Conservation (phyloP, 2,329 filamentous ascomycete genomes). For the Dendryphion nanum region DNA sequence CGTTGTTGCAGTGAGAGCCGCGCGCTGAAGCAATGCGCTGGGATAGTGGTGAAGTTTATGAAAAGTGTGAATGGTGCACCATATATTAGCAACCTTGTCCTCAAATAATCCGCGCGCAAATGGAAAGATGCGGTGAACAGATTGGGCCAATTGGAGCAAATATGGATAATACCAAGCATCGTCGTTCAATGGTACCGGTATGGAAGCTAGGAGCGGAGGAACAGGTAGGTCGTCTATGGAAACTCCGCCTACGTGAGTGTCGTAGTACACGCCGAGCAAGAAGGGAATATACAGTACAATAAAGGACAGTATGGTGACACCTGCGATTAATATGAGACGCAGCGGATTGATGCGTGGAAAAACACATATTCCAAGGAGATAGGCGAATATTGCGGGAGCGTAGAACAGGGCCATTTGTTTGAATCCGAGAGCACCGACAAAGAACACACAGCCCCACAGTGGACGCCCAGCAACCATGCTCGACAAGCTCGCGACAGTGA, state of each 20-base stretch:
- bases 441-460: slow-evolving; percentile 89
- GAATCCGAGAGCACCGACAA: slow-evolving; percentile 90
- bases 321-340: slow-evolving; percentile 71
- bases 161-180: slow-evolving; percentile 71
- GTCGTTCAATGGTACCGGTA: slow-evolving; percentile 58
- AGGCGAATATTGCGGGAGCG: slow-evolving; percentile 88
- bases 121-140: slow-evolving; percentile 90
- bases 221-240: slow-evolving; percentile 57
- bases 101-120: slow-evolving; percentile 96
- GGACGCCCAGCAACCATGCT: slow-evolving; percentile 82
- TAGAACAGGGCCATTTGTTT: slow-evolving; percentile 99
- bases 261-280: slow-evolving; percentile 67
- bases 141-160: slow-evolving; percentile 75
- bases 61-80: slow-evolving; percentile 88
- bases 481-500: slow-evolving; percentile 82
- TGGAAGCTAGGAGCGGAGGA: slow-evolving; percentile 61
- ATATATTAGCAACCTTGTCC: slow-evolving; percentile 98
- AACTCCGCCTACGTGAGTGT: slow-evolving; percentile 61
- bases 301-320: slow-evolving; percentile 72
- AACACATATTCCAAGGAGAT: slow-evolving; percentile 82
- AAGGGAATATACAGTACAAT: slow-evolving; percentile 73
- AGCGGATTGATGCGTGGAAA: slow-evolving; percentile 67
- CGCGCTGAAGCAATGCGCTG: slow-evolving; percentile 68
- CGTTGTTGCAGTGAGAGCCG: slow-evolving; percentile 73
- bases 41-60: slow-evolving; percentile 82